Evolutionary conservation across 2,329 filamentous ascomycete genomes (phyloP), one percentile per base, ranked within the genome.

Genomic region (Didymella exigua): DNA sequence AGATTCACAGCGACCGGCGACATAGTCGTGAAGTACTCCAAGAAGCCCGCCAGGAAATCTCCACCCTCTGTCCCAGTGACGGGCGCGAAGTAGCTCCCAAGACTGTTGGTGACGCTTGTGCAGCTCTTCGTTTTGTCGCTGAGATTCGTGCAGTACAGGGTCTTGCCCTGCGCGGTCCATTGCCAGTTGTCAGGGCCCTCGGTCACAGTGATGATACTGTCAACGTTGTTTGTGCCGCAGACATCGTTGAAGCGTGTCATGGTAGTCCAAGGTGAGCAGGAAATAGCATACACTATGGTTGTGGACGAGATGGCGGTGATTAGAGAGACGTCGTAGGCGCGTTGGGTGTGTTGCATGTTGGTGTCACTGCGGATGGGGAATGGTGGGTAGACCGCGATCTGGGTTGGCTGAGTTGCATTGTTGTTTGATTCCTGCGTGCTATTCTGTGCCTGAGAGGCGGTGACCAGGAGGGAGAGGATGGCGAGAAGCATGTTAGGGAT

Each of bases 251-350:
- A 58, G 9, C 44, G 46, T 9, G 46, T 54, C 50, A 49, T 54
- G n/a, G 50, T 54, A 0, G 50, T 54, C 31, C 21, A 43, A 3
- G 37, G 41, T 1, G 50, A 38, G 33, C 43, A 58, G 34, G 51
- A 55, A 5, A 59, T 59, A 4, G 52, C 52, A 21, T 56, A 59
- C 11, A 59, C 49, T 7, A 56, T 19, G 5, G 56, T 59, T 2
- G 52, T 49, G 14, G 48, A 46, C 18, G 52, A 52, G 21, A 56
- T 49, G 16, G 43, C 40, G 14, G 46, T 59, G 29, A 59, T 53
- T 9, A 59, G 34, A 19, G 56, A 59, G 44, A 54, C 48, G 14
- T 46, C 49, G 52, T 59, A 59, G 30, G 52, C 53, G 13, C 56
- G 56, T 24, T 56, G 46, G 16, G 37, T 38, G 40, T 59, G 56